phyloP scores from a whole-genome alignment of 2,329 filamentous ascomycete species.

The Epichloe sp. region DNA sequence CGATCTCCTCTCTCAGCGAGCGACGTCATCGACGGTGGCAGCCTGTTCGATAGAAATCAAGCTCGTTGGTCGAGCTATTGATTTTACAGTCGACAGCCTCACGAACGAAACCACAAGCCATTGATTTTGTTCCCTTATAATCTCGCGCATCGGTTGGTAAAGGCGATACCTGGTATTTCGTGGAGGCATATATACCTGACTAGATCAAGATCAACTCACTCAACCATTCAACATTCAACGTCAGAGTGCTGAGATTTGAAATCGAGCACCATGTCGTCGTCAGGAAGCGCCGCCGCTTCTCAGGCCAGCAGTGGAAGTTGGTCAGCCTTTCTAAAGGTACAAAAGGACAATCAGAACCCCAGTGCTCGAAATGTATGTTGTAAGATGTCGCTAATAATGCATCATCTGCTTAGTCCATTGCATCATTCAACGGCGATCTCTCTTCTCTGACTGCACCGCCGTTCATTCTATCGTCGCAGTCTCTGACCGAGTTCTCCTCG shows the following conservation, averaged over 20 bases:
- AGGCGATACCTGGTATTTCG: background rate
- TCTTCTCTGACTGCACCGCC: constrained; percentile 70
- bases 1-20: background rate
- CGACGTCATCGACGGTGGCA: constrained; percentile 1
- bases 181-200: background rate
- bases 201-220: background rate
- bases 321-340: constrained; percentile 39
- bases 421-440: constrained; percentile 71
- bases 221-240: too few species aligned
- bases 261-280: constrained; percentile 17
- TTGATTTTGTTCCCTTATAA: background rate
- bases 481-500: constrained; percentile 66
- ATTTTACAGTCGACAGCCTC: background rate
- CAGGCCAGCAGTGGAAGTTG: constrained; percentile 33
- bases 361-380: background rate
- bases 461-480: constrained; percentile 69
- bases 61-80: background rate
- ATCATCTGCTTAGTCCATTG: constrained; percentile 44
- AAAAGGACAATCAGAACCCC: background rate
- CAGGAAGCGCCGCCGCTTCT: constrained; percentile 16
- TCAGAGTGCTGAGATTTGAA: background rate
- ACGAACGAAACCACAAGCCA: background rate
- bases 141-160: background rate
- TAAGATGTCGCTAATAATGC: constrained; percentile 3
- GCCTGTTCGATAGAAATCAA: background rate